These are phyloP conservation scores for Porodaedalea pini DNA, from an alignment of 1,284 basidiomycete species.

Conservation along the genomic window DNA sequence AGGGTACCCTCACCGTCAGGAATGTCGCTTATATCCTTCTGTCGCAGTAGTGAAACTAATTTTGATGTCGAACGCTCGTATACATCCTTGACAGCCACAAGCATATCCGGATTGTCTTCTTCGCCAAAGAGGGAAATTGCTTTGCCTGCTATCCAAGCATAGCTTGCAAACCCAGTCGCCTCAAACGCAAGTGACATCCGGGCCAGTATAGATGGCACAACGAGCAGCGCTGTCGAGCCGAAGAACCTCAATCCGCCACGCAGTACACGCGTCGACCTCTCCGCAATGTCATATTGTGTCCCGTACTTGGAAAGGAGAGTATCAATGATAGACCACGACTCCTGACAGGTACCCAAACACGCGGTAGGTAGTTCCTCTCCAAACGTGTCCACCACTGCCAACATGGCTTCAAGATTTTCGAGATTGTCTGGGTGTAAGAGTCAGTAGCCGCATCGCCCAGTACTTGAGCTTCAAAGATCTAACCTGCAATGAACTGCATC, in stretches of 20 bases:
- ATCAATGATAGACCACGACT: conserved; percentile 86
- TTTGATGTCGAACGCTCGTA: conserved; percentile 76
- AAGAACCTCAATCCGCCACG: conserved; percentile 85
- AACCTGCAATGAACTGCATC: conserved; percentile 59
- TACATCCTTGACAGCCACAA: conserved; percentile 55
- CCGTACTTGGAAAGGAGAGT: conserved; percentile 78
- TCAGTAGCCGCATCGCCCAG: conserved; percentile 24
- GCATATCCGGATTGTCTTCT: conserved; percentile 50
- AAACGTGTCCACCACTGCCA: conserved; percentile 76
- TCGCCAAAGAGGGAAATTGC: conserved; percentile 71
- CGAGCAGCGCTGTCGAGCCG: conserved; percentile 59
- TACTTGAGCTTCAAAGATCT: conserved; percentile 30
- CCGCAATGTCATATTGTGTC: conserved; percentile 75
- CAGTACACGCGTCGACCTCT: conserved; percentile 84
- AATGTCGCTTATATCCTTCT: conserved; percentile 64
- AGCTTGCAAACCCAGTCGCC: conserved; percentile 79
- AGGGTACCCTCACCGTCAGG: conserved; percentile 86
- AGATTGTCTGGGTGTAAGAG: conserved; percentile 56
- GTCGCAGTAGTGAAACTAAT: conserved; percentile 62
- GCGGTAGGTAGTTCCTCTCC: conserved; percentile 76
- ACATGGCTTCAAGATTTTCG: conserved; percentile 87
- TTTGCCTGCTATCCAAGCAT: conserved; percentile 94
- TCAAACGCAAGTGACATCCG: conserved; percentile 82
- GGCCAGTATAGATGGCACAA: conserved; percentile 69
- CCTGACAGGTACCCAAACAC: conserved; percentile 76